phyloP scores from a whole-genome alignment of 495 filamentous ascomycete species.

The Trichoderma orchidacearum region DNA sequence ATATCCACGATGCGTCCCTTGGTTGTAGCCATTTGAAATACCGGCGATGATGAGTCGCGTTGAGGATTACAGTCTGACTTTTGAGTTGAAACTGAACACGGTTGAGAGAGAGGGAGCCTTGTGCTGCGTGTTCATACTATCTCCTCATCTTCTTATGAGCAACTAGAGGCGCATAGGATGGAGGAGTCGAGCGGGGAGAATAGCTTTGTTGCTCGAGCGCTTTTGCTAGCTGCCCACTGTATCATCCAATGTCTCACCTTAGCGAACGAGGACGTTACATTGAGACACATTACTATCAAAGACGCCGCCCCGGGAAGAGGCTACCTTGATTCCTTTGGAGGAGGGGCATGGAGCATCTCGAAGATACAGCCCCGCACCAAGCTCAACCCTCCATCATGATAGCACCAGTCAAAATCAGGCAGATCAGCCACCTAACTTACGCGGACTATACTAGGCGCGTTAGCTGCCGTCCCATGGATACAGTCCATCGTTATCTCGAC shows the following conservation, averaged over 20 bases:
- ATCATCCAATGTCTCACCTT: not conserved
- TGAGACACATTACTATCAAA: not conserved
- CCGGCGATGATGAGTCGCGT: not conserved
- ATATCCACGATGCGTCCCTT: conserved; percentile 52
- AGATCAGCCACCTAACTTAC: not conserved
- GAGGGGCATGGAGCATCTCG: not conserved
- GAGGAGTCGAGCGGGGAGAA: not conserved
- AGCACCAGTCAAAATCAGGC: not conserved
- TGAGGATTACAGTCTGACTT: not conserved
- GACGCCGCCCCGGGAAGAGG: too few species aligned
- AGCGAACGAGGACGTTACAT: not conserved
- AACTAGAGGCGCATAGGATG: too few species aligned
- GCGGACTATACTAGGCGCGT: not conserved
- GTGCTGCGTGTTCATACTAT: too few species aligned
- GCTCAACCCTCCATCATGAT: not conserved
- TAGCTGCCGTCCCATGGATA: not conserved
- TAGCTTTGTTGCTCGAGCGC: not conserved
- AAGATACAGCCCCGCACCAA: not conserved
- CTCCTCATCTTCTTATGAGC: too few species aligned
- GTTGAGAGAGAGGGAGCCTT: too few species aligned
- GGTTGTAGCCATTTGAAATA: not conserved
- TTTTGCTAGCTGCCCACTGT: not conserved
- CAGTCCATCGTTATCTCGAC: not conserved
- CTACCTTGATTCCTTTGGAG: not conserved
- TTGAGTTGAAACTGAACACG: too few species aligned